Percentiles rank a stretch among this genome's conserved stretches.
Conservation (phyloP, 768 basidiomycete genomes). For the Pleurotus djamor region DNA sequence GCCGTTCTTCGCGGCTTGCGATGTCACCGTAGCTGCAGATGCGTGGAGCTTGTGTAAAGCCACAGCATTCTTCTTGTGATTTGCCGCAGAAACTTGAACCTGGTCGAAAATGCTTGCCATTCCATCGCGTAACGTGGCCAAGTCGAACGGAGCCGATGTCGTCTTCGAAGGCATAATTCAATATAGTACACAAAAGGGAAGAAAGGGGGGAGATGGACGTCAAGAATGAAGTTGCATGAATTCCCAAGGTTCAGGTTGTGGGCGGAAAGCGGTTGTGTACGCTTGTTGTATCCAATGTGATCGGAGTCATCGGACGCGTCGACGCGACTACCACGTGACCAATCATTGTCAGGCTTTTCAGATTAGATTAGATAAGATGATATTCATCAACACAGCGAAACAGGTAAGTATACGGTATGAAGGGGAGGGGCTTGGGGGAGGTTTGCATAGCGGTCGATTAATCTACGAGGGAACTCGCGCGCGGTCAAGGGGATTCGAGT, state of each 20-base stretch:
- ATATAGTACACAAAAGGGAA: not conserved
- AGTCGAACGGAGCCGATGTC: conserved; percentile 1
- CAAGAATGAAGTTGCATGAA: not conserved
- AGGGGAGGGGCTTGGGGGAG: not conserved
- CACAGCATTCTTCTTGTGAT: conserved; percentile 92
- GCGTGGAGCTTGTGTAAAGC: conserved; percentile 82
- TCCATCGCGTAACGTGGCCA: conserved; percentile 25
- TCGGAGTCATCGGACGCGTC: not conserved
- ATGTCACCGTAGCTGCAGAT: conserved; percentile 54
- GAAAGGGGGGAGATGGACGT: not conserved
- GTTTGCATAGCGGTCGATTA: not conserved
- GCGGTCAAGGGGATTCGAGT: not conserved
- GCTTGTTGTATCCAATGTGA: not conserved
- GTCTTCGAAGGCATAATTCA: conserved; percentile 4
- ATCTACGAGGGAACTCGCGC: not conserved
- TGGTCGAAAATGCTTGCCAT: conserved; percentile 66
- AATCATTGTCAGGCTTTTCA: not conserved
- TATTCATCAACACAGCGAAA: not conserved
- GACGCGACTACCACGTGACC: not conserved
- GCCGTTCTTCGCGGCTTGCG: conserved; percentile 44
- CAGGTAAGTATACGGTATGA: not conserved
- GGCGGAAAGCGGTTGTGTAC: not conserved
- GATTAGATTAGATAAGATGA: not conserved
- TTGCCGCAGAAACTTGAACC: conserved; percentile 74
- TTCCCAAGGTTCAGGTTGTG: not conserved